Base-by-base conservation (phyloP, 2,329 filamentous ascomycete species). In the Aspergillus alliaceus region DNA sequence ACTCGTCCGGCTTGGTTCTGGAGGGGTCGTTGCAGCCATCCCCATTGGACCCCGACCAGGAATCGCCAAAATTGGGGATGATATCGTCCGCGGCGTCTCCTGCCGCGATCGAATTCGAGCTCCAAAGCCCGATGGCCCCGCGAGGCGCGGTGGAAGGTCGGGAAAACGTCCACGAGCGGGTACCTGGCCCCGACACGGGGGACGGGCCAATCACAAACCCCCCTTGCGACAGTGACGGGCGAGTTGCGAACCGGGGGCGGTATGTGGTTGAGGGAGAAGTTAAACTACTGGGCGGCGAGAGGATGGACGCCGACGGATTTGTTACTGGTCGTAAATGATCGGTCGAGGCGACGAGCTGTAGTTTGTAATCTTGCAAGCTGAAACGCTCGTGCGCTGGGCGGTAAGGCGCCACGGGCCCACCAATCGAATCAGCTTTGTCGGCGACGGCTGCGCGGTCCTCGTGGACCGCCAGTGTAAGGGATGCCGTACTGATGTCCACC, bases 401-500 rank as follows among this genome's bases (percentile, higher is more conserved):
- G 22, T 54, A 61, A 31, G 40, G 47, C 15, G 35, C 29, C 9
- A 59, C 49, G 5, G 59, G 48, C 29, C 60, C 50, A 9, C 35
- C 53, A n/a, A 39, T 46, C 6, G 56, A 40, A 46, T 51, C 50
- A 22, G 55, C 44, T 11, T 59, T 57, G 34, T 52, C 42, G 2
- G 54, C n/a, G 15, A 62, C 58, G 37, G 56, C 60, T 29, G 68
- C 49, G 20, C 63, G 64, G 57, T 68, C 68, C 59, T 86, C 88
- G 50, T 87, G 83, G 15, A 88, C 82, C 4, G 93, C 93, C 87
- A 97, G 90, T 1, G 93, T 97, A 49, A 99, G 81, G 3, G 93
- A 96, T 0, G 93, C 90, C 76, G 96, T 90, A 27, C 88, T 89
- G 15, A 98, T 89, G 69, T 98, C 93, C 68, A 96, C 86, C 14